Evolutionary conservation across 169 alveolate genomes (phyloP), one percentile per base, ranked within the genome.

Genomic region (Eimeria praecox): DNA sequence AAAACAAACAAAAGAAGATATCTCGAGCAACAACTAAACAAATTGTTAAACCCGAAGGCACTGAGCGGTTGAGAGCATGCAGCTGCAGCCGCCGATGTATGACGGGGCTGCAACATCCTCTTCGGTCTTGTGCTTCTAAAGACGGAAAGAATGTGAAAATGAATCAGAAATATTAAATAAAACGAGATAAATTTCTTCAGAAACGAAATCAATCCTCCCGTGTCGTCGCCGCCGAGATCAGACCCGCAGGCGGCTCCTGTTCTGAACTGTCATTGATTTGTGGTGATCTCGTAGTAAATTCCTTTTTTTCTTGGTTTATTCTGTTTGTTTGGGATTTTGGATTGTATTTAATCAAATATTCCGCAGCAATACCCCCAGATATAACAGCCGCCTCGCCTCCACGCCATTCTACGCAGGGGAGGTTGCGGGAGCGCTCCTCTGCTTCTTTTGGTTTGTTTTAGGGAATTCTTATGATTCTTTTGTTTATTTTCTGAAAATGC

Each of bases 401-500:
- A 12, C 12, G 5, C 12, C 56, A 12, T 5, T 49, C 12, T 8
- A 49, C n/a, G n/a, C n/a, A 12, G 56, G 18, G 75, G 75, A 62
- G 33, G 75, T 62, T 62, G 75, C 27, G 18, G 10, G 8, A n/a
- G 75, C 30, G 75, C 33, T n/a, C 38, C 75, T 62, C 38, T n/a
- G 6, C 75, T 5, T 62, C 33, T 62, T 5, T n/a, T 62, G 33
- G 9, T 18, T 9, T 62, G 6, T 62, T 62, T 62, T n/a, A 5
- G 33, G 9, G 9, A n/a, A 10, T 62, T 62, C 75, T 62, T 16
- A 24, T n/a, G 75, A 62, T 62, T 16, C 33, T 62, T n/a, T 62
- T 62, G 27, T 12, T 62, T 62, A n/a, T 62, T 62, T 62, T 62
- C 75, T 62, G 42, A 82, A 73, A 49, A 99, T 99, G 99, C 99